phyloP scores from a whole-genome alignment of 2,329 filamentous ascomycete species.

The Phoma sp. region DNA sequence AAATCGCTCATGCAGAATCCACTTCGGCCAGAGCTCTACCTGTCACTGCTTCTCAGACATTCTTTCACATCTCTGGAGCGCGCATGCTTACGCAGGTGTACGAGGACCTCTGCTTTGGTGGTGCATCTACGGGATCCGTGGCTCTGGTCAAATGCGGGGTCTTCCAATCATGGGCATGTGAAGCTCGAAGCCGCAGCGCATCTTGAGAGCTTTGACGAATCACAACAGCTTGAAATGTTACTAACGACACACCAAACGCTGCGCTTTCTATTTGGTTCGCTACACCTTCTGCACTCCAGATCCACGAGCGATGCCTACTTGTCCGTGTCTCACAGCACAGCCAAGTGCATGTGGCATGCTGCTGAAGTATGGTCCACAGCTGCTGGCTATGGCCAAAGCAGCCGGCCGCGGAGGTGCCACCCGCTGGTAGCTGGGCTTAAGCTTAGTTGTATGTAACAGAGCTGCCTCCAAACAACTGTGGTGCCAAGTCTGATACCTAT shows the following conservation, averaged over 20 bases:
- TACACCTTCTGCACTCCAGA: conserved; percentile 5
- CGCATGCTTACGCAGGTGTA: conserved; percentile 1
- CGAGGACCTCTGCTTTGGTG: not conserved
- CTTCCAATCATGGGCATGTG: conserved; percentile 26
- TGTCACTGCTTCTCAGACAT: not conserved
- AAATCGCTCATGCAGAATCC: conserved; percentile 11
- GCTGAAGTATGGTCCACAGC: not conserved
- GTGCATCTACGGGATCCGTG: conserved; percentile 1
- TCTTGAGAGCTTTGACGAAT: conserved; percentile 29
- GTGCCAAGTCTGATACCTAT: conserved; percentile 5
- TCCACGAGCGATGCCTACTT: conserved; percentile 7
- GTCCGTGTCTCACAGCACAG: conserved; percentile 4
- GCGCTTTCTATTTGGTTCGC: conserved; percentile 5
- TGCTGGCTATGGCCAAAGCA: conserved; percentile 17
- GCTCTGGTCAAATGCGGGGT: conserved; percentile 32
- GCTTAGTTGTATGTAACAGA: conserved; percentile 4
- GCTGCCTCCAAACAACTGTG: not conserved
- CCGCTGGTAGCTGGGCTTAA: conserved; percentile 4
- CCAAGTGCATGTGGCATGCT: not conserved
- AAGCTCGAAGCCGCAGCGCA: conserved; percentile 27
- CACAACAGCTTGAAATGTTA: conserved; percentile 13
- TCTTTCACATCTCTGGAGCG: not conserved
- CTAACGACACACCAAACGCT: conserved; percentile 22
- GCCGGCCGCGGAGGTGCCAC: conserved; percentile 30
- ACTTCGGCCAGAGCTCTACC: not conserved